These are phyloP conservation scores for Entophlyctis helioformis DNA, from an alignment of 192 early-diverging fungal genomes.

Conservation along the genomic window DNA sequence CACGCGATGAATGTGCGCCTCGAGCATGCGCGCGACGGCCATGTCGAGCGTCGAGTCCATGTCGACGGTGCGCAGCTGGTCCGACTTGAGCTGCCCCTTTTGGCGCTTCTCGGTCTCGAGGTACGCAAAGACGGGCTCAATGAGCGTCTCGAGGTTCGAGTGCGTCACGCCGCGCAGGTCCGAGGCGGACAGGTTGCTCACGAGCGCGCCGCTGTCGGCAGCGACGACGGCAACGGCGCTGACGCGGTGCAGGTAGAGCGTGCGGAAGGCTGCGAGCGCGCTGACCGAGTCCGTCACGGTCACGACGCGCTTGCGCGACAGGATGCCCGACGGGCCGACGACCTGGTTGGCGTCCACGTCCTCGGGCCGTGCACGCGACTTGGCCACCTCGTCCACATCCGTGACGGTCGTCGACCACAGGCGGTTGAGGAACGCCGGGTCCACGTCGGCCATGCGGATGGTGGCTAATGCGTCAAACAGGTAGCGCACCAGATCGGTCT, in stretches of 20 bases:
- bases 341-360: neutral
- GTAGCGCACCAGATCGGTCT: slow-evolving; percentile 12
- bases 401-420: neutral
- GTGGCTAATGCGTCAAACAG: neutral
- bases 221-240: slow-evolving; percentile 54
- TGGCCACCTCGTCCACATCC: too few species aligned
- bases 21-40: slow-evolving; percentile 38
- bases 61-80: slow-evolving; percentile 24
- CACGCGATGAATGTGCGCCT: slow-evolving; percentile 39
- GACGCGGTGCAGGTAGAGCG: slow-evolving; percentile 28
- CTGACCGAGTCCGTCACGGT: slow-evolving; percentile 18
- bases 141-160: slow-evolving; percentile 39
- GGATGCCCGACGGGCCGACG: too few species aligned
- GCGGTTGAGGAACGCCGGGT: neutral
- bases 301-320: slow-evolving; percentile 11
- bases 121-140: slow-evolving; percentile 52
- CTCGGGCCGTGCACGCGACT: neutral
- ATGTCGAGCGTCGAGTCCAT: slow-evolving; percentile 25
- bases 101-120: slow-evolving; percentile 27
- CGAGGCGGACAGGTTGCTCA: slow-evolving; percentile 56
- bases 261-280: slow-evolving; percentile 27
- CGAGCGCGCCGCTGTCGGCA: slow-evolving; percentile 33
- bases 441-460: neutral
- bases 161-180: slow-evolving; percentile 64
- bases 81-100: slow-evolving; percentile 39